A percentile compares a stretch with the other conserved stretches of the same genome.
These are phyloP conservation scores for Coprinopsis marcescibilis DNA, from an alignment of 768 basidiomycete species.

Conservation along the genomic window DNA sequence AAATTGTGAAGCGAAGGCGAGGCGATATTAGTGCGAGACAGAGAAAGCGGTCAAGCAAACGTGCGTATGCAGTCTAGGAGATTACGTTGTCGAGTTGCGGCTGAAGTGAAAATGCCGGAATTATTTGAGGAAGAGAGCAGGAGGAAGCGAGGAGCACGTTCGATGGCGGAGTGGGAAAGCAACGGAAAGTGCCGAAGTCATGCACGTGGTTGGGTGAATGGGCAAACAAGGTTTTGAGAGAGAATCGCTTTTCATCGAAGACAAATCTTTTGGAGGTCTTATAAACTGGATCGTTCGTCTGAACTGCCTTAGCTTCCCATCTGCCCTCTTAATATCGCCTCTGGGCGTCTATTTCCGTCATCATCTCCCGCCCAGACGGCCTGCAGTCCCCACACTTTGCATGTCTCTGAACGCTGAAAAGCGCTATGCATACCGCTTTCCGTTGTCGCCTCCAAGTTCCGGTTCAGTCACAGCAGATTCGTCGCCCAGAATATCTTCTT, in stretches of 20 bases:
- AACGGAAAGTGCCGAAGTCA: slow-evolving; percentile 3
- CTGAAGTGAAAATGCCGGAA: neutral
- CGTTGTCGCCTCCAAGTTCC: slow-evolving; percentile 44
- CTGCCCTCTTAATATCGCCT: neutral
- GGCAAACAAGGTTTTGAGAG: neutral
- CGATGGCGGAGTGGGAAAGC: slow-evolving; percentile 5
- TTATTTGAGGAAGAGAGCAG: neutral
- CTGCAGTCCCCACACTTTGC: slow-evolving; percentile 1
- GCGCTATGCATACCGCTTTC: slow-evolving; percentile 31
- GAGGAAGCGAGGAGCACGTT: slow-evolving; percentile 6
- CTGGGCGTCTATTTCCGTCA: neutral
- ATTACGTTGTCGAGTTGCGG: neutral
- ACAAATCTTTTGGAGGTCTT: neutral
- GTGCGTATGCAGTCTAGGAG: neutral
- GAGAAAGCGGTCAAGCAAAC: no score
- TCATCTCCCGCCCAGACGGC: neutral
- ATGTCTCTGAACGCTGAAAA: slow-evolving; percentile 14
- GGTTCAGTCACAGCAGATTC: slow-evolving; percentile 33
- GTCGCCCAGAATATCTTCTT: slow-evolving; percentile 28
- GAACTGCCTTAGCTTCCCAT: neutral
- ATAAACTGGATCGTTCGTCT: neutral
- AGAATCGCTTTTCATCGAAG: neutral
- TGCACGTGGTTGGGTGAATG: slow-evolving; percentile 11
- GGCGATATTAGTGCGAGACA: no score
- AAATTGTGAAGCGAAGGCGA: no score